A percentile compares a stretch with the other conserved stretches of the same genome.
Evolutionary conservation across 257 asterid species (phyloP).

Genomic region (Scutellaria barbata): DNA sequence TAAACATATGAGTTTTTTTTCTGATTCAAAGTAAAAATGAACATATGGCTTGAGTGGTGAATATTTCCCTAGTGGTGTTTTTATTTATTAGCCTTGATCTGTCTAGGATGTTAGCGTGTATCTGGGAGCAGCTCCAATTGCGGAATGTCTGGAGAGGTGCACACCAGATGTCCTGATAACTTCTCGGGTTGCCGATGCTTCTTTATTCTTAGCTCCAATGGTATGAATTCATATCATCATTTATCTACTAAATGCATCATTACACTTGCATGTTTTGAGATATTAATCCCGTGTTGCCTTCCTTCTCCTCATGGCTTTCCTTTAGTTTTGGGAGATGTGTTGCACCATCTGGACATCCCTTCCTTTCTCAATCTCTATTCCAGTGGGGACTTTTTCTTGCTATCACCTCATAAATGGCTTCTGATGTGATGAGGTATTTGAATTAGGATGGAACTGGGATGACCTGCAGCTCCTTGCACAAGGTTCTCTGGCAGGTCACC

Average conservation of each 20-base stretch:
- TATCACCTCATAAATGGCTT: constrained; percentile 35
- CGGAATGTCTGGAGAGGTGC: constrained; percentile 80
- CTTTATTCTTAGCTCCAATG: constrained; percentile 95
- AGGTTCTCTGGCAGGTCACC: constrained; percentile 94
- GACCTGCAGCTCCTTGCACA: constrained; percentile 80
- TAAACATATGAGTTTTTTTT: constrained; percentile 9
- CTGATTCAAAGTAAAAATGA: constrained; percentile 13
- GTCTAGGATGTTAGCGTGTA: constrained; percentile 85
- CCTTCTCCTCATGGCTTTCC: constrained; percentile 7
- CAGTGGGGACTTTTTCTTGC: constrained; percentile 22
- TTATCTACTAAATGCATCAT: constrained; percentile 5
- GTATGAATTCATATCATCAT: constrained; percentile 45
- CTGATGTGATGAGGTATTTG: constrained; percentile 66
- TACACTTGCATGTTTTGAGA: constrained; percentile 24
- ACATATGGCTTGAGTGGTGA: constrained; percentile 16
- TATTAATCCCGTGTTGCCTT: constrained; percentile 15
- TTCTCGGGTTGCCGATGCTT: constrained; percentile 97
- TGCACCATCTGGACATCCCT: constrained; percentile 12
- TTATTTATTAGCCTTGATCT: constrained; percentile 4
- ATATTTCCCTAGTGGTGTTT: background rate
- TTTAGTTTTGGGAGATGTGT: constrained; percentile 24
- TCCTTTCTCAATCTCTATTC: background rate
- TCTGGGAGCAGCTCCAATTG: constrained; percentile 97
- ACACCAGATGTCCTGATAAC: constrained; percentile 83
- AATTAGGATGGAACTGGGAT: constrained; percentile 98